Evolutionary conservation across 2,329 filamentous ascomycete genomes (phyloP).

Genomic region (Fusarium globosum): DNA sequence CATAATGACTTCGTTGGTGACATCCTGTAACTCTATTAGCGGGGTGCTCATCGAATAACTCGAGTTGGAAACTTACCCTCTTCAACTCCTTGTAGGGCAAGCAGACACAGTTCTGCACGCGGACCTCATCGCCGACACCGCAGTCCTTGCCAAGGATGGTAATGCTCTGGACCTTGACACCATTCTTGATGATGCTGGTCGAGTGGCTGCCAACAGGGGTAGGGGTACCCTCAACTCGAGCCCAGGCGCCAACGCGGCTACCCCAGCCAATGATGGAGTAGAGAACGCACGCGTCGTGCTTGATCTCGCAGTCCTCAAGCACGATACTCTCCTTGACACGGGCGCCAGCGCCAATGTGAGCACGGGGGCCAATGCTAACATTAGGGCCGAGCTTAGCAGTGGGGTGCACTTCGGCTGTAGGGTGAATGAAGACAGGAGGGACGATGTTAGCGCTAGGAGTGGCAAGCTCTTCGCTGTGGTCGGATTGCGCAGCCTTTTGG

Average conservation of each 20-base stretch:
- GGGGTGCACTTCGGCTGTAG: slow-evolving; percentile 87
- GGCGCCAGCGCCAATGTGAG: slow-evolving; percentile 82
- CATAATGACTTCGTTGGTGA: slow-evolving; percentile 92
- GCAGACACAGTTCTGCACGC: slow-evolving; percentile 98
- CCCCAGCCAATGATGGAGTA: slow-evolving; percentile 98
- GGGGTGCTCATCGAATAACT: neutral
- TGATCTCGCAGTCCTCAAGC: slow-evolving; percentile 93
- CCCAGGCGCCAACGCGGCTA: slow-evolving; percentile 97
- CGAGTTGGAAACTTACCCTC: slow-evolving; percentile 69
- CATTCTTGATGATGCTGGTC: slow-evolving; percentile 96
- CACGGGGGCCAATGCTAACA: slow-evolving; percentile 94
- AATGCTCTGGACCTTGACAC: slow-evolving; percentile 97
- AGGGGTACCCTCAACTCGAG: slow-evolving; percentile 94
- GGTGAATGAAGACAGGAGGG: slow-evolving; percentile 94
- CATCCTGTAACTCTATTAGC: slow-evolving; percentile 70
- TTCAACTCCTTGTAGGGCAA: slow-evolving; percentile 98
- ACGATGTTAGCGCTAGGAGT: slow-evolving; percentile 88
- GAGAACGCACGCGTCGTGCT: slow-evolving; percentile 94
- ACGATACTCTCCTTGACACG: slow-evolving; percentile 97
- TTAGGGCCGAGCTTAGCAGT: slow-evolving; percentile 97
- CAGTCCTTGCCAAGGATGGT: slow-evolving; percentile 98
- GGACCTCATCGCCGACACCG: slow-evolving; percentile 89
- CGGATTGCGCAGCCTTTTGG: slow-evolving; percentile 88
- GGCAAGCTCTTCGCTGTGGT: slow-evolving; percentile 77
- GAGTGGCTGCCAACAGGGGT: slow-evolving; percentile 88